These are phyloP conservation scores for Pseudisothecium myosuroides DNA, from an alignment of 225 moss, liverwort and hornwort genomes.

Conservation along the genomic window DNA sequence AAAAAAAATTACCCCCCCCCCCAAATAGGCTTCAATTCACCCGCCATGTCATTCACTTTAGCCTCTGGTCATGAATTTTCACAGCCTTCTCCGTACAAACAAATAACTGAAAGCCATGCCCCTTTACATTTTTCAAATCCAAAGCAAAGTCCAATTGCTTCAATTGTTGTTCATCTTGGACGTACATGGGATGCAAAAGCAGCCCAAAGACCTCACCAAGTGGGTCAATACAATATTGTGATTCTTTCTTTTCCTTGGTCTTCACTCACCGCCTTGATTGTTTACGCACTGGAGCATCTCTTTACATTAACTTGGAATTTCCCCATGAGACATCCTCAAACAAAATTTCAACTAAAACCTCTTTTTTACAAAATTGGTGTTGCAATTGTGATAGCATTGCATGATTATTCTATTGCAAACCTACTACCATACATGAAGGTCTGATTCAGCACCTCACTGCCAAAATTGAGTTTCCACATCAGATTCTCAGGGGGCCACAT, in stretches of 20 bases:
- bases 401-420: too few relatives aligned
- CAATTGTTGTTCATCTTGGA: not conserved
- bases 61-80: not conserved
- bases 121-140: too few relatives aligned
- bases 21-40: not conserved
- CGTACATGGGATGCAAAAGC: not conserved
- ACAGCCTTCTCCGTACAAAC: not conserved
- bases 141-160: not conserved
- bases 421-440: too few relatives aligned
- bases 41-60: not conserved
- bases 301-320: not conserved
- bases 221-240: not conserved
- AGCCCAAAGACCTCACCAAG: not conserved
- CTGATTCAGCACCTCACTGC: too few relatives aligned
- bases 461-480: too few relatives aligned
- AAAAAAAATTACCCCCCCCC: too few relatives aligned
- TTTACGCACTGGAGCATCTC: not conserved
- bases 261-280: not conserved
- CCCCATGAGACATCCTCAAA: not conserved
- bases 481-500: too few relatives aligned
- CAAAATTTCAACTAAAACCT: not conserved
- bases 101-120: too few relatives aligned
- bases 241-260: not conserved
- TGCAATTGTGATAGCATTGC: not conserved
- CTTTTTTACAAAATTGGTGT: rapidly evolving